Percentiles rank a stretch among this genome's conserved stretches.
These are phyloP conservation scores for Penicillium palitans DNA, from an alignment of 2,329 filamentous ascomycete genomes.

Conservation along the genomic window DNA sequence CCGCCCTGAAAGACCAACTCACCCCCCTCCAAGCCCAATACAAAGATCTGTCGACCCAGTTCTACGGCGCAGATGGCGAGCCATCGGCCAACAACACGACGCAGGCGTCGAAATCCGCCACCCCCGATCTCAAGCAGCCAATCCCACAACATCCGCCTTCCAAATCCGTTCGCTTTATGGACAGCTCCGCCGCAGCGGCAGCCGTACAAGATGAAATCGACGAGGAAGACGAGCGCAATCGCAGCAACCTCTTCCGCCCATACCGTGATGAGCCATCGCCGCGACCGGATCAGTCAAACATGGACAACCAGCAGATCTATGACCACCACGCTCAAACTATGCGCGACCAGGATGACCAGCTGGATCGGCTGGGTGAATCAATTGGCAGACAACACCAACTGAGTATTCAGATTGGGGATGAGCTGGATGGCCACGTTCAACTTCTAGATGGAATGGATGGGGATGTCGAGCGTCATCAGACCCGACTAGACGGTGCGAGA, in stretches of 20 bases:
- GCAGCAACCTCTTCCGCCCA: constrained; percentile 61
- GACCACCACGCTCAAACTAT: constrained; percentile 78
- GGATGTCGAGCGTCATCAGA: constrained; percentile 76
- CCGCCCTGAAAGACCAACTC: constrained; percentile 65
- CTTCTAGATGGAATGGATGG: constrained; percentile 88
- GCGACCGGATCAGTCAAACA: constrained; percentile 51
- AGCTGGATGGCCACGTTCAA: constrained; percentile 85
- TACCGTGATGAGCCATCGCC: constrained; percentile 59
- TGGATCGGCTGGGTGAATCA: constrained; percentile 82
- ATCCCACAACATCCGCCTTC: constrained; percentile 48
- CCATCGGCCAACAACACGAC: constrained; percentile 63
- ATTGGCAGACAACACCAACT: constrained; percentile 89
- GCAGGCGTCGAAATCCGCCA: constrained; percentile 44
- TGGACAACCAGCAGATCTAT: constrained; percentile 85
- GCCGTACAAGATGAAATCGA: constrained; percentile 37
- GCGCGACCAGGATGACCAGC: constrained; percentile 85
- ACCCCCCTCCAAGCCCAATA: constrained; percentile 71
- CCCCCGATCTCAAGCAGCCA: constrained; percentile 46
- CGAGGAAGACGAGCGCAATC: constrained; percentile 54
- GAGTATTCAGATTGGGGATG: constrained; percentile 93
- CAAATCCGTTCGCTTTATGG: constrained; percentile 85
- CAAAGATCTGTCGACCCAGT: constrained; percentile 75
- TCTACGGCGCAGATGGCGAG: constrained; percentile 63
- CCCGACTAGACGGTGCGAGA: constrained; percentile 72
- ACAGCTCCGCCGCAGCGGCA: constrained; percentile 52